Evolutionary conservation across 2,329 filamentous ascomycete genomes (phyloP), one percentile per base, ranked within the genome.

Genomic region (Xylaria sp.): DNA sequence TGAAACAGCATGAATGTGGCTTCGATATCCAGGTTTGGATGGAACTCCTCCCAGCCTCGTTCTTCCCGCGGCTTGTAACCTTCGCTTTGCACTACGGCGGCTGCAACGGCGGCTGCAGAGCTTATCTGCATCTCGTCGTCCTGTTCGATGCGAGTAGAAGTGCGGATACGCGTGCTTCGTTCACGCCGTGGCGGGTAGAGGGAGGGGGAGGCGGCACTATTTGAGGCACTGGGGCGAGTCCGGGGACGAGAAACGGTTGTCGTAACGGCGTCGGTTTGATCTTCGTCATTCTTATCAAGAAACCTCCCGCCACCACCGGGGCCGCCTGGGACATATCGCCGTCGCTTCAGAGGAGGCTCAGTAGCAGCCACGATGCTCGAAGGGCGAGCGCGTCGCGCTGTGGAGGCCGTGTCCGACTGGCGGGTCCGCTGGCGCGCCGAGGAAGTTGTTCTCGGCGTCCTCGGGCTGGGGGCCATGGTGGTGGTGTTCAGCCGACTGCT

Each of bases 1-100:
- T 88, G 89, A 78, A 94, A 94, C 2, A 97, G 85, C 74, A 91
- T 89, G 72, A 98, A 91, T 3, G 88, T 89, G 13, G 87, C 87
- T 66, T 97, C 94, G 58, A 98, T 94, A 82, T 98, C 94, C 62
- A 99, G 88, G 76, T 98, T 93, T 0, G 94, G 94, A 80, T 99
- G 96, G 73, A 98, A 98, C 79, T 99, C 96, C 77, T 98, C 94
- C 94, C 95, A 99, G 62, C 94, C 93, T 71, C 95, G 90, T 83
- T 99, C 96, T 82, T 99, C 96, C 77, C 96, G 88, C 39, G 96
- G 96, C 80, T 99, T 99, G 82, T 98, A 98, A 60, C 95, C 94
- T 83, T 98, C 96, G 76, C 90, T 94, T 78, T 97, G 94, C 74
- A 94, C 93, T 68, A 96, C 92, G 3, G 92, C 92, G 6, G 94